Percentiles rank a stretch among this genome's conserved stretches.
Evolutionary conservation across 2,329 filamentous ascomycete genomes (phyloP).

Genomic region (Metarhizium sp.): DNA sequence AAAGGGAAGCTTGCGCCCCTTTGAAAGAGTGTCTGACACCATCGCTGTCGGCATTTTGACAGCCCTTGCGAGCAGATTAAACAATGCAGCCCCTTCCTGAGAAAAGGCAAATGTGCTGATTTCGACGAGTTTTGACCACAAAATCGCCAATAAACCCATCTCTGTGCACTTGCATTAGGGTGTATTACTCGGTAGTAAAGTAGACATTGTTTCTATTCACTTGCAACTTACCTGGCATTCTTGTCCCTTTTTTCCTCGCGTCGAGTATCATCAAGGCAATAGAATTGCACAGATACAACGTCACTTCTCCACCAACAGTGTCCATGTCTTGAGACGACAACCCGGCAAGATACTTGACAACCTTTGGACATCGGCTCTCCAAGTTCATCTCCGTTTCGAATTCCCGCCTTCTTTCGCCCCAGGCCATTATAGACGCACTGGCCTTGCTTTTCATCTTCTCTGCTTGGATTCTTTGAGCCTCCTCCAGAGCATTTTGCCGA

Average conservation of each 20-base stretch:
- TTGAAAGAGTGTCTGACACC: too few relatives aligned
- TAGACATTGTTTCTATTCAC: too few relatives aligned
- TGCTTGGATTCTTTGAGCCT: constrained; percentile 23
- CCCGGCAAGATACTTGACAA: constrained; percentile 33
- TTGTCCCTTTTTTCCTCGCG: neutral
- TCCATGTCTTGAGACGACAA: constrained; percentile 23
- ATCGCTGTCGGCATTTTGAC: too few relatives aligned
- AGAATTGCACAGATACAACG: constrained; percentile 23
- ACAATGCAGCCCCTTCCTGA: too few relatives aligned
- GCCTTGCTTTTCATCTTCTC: constrained; percentile 16
- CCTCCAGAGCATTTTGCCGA: constrained; percentile 27
- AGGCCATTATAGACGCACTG: constrained; percentile 1
- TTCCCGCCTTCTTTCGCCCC: constrained; percentile 22
- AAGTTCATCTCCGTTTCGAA: constrained; percentile 35
- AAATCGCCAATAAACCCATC: neutral
- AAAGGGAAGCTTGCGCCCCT: too few relatives aligned
- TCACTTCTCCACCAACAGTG: constrained; percentile 21
- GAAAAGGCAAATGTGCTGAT: too few relatives aligned
- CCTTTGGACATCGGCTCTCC: constrained; percentile 35
- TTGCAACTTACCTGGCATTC: neutral
- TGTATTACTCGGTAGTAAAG: neutral
- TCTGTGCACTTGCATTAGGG: neutral
- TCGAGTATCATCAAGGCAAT: constrained; percentile 10
- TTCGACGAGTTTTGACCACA: too few relatives aligned
- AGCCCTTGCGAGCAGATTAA: too few relatives aligned